A percentile compares a stretch with the other conserved stretches of the same genome.
phyloP scores from a whole-genome alignment of 768 basidiomycete genomes.

The Leucosporidium yakuticum region DNA sequence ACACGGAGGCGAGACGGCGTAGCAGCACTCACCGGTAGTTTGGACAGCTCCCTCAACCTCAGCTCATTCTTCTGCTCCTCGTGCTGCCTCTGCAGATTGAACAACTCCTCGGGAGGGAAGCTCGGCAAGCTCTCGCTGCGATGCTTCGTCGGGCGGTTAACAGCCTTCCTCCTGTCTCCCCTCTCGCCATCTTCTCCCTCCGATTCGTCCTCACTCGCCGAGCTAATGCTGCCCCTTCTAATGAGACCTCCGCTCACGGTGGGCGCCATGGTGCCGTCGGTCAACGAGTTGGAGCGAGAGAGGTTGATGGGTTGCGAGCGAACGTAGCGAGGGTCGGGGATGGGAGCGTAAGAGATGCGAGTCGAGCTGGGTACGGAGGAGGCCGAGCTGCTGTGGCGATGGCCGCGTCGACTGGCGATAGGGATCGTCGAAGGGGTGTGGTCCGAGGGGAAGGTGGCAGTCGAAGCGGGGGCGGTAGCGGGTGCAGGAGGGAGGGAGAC shows the following conservation, averaged over 20 bases:
- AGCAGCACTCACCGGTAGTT: constrained; percentile 17
- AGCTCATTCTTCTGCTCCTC: background rate
- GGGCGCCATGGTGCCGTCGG: constrained; percentile 1
- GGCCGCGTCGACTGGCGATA: background rate
- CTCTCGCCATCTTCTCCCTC: constrained; percentile 1
- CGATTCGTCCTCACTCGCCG: background rate
- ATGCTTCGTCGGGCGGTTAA: constrained; percentile 7
- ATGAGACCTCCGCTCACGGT: constrained; percentile 23
- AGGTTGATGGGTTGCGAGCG: constrained; percentile 28
- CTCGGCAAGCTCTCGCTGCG: constrained; percentile 28
- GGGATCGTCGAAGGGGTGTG: background rate
- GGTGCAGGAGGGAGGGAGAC: background rate
- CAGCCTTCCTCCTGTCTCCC: background rate
- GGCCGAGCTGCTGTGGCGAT: constrained; percentile 1
- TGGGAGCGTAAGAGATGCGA: constrained; percentile 8
- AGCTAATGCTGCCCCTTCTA: constrained; percentile 5
- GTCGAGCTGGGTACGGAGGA: constrained; percentile 4
- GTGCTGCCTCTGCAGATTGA: background rate
- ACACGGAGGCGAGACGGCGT: background rate
- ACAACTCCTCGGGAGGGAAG: constrained; percentile 7
- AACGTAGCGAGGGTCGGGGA: constrained; percentile 19
- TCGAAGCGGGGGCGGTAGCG: background rate
- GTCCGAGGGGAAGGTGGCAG: background rate
- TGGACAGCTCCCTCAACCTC: constrained; percentile 6
- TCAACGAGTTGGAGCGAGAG: constrained; percentile 7